These are phyloP conservation scores for Solanum chacoense DNA, from an alignment of 305 asterid species.

Conservation along the genomic window DNA sequence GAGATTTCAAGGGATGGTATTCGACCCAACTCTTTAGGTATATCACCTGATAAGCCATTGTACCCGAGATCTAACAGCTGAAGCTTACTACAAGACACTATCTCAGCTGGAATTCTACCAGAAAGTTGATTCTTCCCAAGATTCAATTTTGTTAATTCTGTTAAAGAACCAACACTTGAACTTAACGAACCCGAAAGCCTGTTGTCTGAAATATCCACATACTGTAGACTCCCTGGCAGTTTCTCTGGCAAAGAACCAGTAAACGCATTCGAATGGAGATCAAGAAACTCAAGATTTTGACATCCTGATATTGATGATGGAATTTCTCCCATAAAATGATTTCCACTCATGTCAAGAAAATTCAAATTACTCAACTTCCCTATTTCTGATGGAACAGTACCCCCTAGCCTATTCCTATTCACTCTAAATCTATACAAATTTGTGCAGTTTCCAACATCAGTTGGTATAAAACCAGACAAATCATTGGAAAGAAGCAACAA, in stretches of 20 bases:
- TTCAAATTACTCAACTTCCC: conserved; percentile 54
- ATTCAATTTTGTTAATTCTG: conserved; percentile 64
- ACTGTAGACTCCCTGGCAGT: conserved; percentile 63
- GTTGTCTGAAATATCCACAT: conserved; percentile 72
- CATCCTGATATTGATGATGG: conserved; percentile 62
- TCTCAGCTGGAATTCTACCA: conserved; percentile 63
- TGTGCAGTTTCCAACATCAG: conserved; percentile 80
- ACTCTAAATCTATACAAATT: conserved; percentile 74
- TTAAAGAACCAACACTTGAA: conserved; percentile 47
- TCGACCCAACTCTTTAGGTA: conserved; percentile 63
- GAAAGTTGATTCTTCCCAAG: conserved; percentile 65
- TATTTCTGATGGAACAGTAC: conserved; percentile 79
- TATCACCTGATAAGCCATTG: conserved; percentile 59
- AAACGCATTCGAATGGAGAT: conserved; percentile 67
- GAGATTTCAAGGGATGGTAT: conserved; percentile 87
- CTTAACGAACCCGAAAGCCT: conserved; percentile 47
- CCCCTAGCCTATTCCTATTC: conserved; percentile 54
- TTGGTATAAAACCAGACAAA: conserved; percentile 70
- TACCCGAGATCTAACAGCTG: conserved; percentile 75
- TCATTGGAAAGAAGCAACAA: conserved; percentile 62
- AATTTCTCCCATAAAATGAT: conserved; percentile 54
- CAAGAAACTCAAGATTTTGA: conserved; percentile 75
- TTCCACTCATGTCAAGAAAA: conserved; percentile 71
- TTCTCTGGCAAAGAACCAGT: conserved; percentile 57
- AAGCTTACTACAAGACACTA: conserved; percentile 60